phyloP scores from a whole-genome alignment of 2,329 filamentous ascomycete genomes.

The Trichoderma guizhouense region DNA sequence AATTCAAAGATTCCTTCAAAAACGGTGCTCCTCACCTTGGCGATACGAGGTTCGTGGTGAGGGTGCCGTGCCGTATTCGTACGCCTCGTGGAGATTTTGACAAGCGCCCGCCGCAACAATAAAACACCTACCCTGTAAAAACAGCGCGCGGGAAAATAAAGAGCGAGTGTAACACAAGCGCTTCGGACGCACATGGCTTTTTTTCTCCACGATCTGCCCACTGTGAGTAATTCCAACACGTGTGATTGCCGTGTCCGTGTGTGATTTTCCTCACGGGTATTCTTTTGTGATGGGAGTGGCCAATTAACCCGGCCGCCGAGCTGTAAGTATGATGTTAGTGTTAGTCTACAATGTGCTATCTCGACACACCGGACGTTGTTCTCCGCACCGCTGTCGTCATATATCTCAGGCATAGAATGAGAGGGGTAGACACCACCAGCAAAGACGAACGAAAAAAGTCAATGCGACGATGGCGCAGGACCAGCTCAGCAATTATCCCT shows the following conservation, averaged over 20 bases:
- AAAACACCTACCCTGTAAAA: background rate
- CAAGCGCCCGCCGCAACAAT: background rate
- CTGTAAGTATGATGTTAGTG: background rate
- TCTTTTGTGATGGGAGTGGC: background rate
- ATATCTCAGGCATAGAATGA: conserved; percentile 1
- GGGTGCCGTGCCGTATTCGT: background rate
- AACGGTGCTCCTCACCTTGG: background rate
- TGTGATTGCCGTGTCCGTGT: too few species aligned
- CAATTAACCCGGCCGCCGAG: background rate
- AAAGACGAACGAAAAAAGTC: background rate
- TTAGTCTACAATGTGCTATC: background rate
- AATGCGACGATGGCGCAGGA: conserved; percentile 4
- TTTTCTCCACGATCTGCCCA: conserved; percentile 11
- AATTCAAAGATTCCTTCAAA: background rate
- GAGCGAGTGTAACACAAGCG: background rate
- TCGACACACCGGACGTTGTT: background rate
- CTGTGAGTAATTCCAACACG: background rate
- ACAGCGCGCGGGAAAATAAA: background rate
- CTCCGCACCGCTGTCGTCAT: conserved; percentile 10
- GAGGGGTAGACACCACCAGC: conserved; percentile 1
- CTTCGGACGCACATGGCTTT: background rate
- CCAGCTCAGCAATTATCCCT: background rate
- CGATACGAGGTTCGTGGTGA: background rate
- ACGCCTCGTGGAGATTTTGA: background rate
- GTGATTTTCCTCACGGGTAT: background rate